These are phyloP conservation scores for Geum urbanum DNA, from an alignment of 306 rosid genomes.

Conservation along the genomic window DNA sequence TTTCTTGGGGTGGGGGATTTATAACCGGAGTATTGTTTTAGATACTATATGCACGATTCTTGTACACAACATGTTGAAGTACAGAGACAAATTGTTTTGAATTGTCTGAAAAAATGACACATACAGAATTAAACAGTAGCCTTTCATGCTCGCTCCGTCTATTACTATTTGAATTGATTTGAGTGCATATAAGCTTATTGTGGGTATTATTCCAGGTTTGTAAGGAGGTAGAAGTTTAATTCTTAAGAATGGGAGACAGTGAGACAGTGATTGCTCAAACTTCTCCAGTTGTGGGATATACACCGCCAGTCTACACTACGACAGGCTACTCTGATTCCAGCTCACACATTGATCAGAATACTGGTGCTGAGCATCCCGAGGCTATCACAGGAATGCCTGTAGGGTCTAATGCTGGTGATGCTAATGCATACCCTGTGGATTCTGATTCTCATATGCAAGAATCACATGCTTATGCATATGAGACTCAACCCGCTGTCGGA, in stretches of 20 bases:
- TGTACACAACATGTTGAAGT: too few relatives aligned
- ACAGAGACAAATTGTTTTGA: too few relatives aligned
- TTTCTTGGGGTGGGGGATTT: too few relatives aligned
- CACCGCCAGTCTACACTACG: slow-evolving; percentile 34
- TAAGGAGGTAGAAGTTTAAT: slow-evolving; percentile 10
- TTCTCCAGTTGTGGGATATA: slow-evolving; percentile 39
- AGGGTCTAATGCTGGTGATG: slow-evolving; percentile 33
- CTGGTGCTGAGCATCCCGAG: slow-evolving; percentile 29
- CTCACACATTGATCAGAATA: slow-evolving; percentile 32
- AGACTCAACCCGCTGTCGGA: slow-evolving; percentile 33
- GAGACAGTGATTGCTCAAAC: slow-evolving; percentile 60
- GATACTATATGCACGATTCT: too few relatives aligned
- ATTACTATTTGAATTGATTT: neutral
- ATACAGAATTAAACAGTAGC: neutral
- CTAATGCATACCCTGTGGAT: slow-evolving; percentile 36
- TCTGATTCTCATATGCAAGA: slow-evolving; percentile 47
- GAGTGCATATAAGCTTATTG: neutral
- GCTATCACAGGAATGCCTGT: slow-evolving; percentile 7
- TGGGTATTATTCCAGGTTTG: slow-evolving; percentile 29
- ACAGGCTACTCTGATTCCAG: slow-evolving; percentile 46
- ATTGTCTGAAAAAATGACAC: neutral
- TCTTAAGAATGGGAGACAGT: slow-evolving; percentile 60
- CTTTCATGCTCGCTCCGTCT: too few relatives aligned
- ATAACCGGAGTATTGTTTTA: too few relatives aligned
- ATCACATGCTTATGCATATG: slow-evolving; percentile 40